Evolutionary conservation across 163 green algal species (phyloP), one percentile per base, ranked within the genome.

Genomic region (Scenedesmus sp.): DNA sequence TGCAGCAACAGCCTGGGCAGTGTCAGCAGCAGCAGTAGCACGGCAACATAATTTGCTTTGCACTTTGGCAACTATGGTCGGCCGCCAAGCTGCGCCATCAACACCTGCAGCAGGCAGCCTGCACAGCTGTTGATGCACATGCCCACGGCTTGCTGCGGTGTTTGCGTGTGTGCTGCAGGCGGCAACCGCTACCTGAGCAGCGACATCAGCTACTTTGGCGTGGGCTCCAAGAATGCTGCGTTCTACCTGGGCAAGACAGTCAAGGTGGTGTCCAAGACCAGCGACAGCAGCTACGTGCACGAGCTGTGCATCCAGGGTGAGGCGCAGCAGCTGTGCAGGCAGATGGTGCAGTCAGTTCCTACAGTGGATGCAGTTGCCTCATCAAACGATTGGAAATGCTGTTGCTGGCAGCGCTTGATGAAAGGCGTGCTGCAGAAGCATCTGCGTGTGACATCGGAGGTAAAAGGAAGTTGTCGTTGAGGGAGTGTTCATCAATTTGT

Each of bases 201-300:
- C 34, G 95, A 98, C 91, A 93, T 93, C 70, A 90, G 94, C 60
- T 98, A 95, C 93, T 98, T 98, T 93, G 97, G 97, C 74, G 95
- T 97, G 46, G 97, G 97, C 55, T 97, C 94, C 73, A 98, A 98
- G 92, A 98, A 98, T 84, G 97, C 97, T 1, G 96, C 96, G 0
- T 98, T 98, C 93, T 98, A 96, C 92, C 94, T 99, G 89, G 97
- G 97, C 73, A 82, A 84, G 70, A 92, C 92, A 67, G 94, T 98
- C 76, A 97, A 98, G 92, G 90, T 99, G 52, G 90, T 92, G 67
- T 98, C 96, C 12, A 94, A 94, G 91, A 90, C 73, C 2, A 91
- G 84, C 0, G 93, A 92, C 7, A 94, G 93, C 59, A 76, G 12
- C 12, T 94, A 94, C n/a, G 96, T 98, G 52, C 96, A 97, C 83